phyloP scores from a whole-genome alignment of 805 yeast genomes.

The Candida anglica region DNA sequence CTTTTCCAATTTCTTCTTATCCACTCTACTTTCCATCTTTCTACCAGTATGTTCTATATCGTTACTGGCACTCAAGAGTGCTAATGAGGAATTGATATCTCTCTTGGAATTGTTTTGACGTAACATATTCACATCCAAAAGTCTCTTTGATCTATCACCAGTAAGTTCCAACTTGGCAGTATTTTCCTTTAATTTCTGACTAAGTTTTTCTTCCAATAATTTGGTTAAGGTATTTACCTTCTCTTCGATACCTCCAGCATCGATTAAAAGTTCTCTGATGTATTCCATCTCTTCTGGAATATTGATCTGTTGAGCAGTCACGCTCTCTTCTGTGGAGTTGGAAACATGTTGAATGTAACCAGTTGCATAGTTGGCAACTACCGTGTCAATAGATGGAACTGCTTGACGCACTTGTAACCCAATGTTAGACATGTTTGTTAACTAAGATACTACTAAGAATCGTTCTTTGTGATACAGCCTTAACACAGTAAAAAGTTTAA shows the following conservation, averaged over 20 bases:
- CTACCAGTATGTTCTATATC: slow-evolving; percentile 92
- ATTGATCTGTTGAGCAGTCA: slow-evolving; percentile 68
- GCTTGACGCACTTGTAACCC: slow-evolving; percentile 74
- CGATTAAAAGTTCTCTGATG: slow-evolving; percentile 56
- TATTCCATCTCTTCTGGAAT: slow-evolving; percentile 66
- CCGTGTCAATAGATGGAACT: slow-evolving; percentile 79
- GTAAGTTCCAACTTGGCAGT: slow-evolving; percentile 72
- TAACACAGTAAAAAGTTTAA: too few species aligned
- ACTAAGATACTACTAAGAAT: too few species aligned
- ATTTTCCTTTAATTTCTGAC: slow-evolving; percentile 56
- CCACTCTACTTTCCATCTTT: slow-evolving; percentile 90
- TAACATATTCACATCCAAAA: slow-evolving; percentile 73
- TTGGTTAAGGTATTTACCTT: slow-evolving; percentile 49
- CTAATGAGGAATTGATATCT: slow-evolving; percentile 72
- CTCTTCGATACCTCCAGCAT: slow-evolving; percentile 76
- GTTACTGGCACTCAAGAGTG: slow-evolving; percentile 69
- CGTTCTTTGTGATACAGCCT: too few species aligned
- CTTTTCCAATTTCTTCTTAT: slow-evolving; percentile 92
- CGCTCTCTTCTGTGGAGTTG: slow-evolving; percentile 75
- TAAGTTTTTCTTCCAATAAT: slow-evolving; percentile 45
- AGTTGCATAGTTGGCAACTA: slow-evolving; percentile 84
- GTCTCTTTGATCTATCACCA: slow-evolving; percentile 84
- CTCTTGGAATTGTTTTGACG: slow-evolving; percentile 54
- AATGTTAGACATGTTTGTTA: slow-evolving; percentile 32
- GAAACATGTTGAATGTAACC: slow-evolving; percentile 87